These are phyloP conservation scores for Penicillium ucsense DNA, from an alignment of 495 filamentous ascomycete species.

Conservation along the genomic window DNA sequence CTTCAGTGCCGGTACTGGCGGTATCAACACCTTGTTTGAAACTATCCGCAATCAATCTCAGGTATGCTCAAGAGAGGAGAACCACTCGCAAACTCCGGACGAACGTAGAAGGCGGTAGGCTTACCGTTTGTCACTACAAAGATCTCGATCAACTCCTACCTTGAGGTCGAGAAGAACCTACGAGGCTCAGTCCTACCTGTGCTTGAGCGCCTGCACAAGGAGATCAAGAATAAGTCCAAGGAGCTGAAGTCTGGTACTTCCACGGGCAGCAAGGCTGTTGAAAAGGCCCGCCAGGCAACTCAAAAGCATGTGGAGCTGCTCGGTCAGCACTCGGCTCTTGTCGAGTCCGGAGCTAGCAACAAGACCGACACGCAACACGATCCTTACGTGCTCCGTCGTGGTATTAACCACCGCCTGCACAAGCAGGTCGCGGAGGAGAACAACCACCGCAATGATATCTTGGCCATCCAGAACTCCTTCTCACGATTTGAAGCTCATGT, in stretches of 20 bases:
- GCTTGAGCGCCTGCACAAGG: conserved; percentile 82
- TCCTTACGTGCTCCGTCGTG: conserved; percentile 79
- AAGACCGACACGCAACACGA: conserved; percentile 63
- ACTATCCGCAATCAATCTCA: conserved; percentile 88
- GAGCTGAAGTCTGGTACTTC: conserved; percentile 75
- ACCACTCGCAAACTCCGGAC: no score
- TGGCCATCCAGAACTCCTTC: conserved; percentile 83
- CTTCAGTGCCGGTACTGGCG: conserved; percentile 79
- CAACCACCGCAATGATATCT: conserved; percentile 80
- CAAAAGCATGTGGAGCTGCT: conserved; percentile 96
- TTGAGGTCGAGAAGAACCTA: conserved; percentile 79
- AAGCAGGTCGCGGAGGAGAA: conserved; percentile 94
- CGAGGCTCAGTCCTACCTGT: conserved; percentile 76
- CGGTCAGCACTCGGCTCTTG: conserved; percentile 67
- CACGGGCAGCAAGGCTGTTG: conserved; percentile 79
- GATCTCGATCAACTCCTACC: conserved; percentile 76
- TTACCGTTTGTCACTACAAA: conserved; percentile 10
- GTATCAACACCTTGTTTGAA: conserved; percentile 82
- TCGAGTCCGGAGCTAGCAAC: conserved; percentile 55
- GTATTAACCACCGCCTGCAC: conserved; percentile 71
- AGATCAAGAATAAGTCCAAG: conserved; percentile 92
- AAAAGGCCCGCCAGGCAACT: conserved; percentile 74
- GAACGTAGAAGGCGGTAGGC: no score
- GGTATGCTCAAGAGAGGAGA: conserved; percentile 24
- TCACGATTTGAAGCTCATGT: conserved; percentile 81